phyloP scores from a whole-genome alignment of 345 rosid genomes.

The Pistacia atlantica region DNA sequence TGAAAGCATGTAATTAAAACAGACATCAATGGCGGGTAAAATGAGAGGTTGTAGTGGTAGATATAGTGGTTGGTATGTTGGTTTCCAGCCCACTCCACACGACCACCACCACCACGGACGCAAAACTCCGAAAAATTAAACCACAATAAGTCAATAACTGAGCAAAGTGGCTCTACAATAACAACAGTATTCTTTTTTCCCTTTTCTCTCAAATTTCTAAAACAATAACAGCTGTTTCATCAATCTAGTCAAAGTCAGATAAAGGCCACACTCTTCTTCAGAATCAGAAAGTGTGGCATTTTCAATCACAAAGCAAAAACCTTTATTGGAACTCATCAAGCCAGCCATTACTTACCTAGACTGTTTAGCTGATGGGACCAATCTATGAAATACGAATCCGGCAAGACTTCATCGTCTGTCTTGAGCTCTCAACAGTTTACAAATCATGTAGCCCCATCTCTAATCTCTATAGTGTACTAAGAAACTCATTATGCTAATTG shows the following conservation, averaged over 20 bases:
- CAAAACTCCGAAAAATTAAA: neutral
- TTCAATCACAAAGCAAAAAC: conserved; percentile 21
- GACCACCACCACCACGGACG: neutral
- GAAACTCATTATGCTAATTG: conserved; percentile 22
- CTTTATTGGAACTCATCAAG: conserved; percentile 30
- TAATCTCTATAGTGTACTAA: neutral
- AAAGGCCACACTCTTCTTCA: conserved; percentile 15
- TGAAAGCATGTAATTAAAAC: conserved; percentile 17
- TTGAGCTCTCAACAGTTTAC: neutral
- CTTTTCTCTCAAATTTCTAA: neutral
- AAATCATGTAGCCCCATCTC: conserved; percentile 13
- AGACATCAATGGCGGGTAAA: conserved; percentile 20
- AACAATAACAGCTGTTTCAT: conserved; percentile 21
- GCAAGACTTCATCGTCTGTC: conserved; percentile 18
- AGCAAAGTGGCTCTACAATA: neutral
- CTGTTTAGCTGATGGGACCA: conserved; percentile 9
- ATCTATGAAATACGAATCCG: neutral
- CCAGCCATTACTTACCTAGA: neutral
- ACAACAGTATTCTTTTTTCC: neutral
- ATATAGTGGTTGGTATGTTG: conserved; percentile 30
- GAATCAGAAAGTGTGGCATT: conserved; percentile 26
- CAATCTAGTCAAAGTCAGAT: conserved; percentile 24
- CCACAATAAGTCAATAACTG: neutral
- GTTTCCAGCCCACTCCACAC: conserved; percentile 24
- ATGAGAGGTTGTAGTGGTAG: neutral